Evolutionary conservation across 1,139 yeast genomes (phyloP).

Genomic region (Pichia sp.): DNA sequence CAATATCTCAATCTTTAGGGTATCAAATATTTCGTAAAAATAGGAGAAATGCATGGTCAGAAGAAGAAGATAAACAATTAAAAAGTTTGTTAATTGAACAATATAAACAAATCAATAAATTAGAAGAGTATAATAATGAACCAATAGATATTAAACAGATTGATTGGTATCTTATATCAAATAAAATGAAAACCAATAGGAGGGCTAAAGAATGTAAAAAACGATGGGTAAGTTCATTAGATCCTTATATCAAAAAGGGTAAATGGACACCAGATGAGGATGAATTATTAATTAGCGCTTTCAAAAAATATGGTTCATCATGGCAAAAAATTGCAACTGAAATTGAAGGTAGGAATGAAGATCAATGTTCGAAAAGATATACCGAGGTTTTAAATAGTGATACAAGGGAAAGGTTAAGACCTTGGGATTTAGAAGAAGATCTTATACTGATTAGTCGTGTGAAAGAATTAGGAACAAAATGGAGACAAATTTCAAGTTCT

Average conservation of each 20-base stretch:
- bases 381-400: conserved; percentile 82
- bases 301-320: conserved; percentile 60
- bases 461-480: conserved; percentile 73
- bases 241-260: conserved; percentile 76
- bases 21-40: conserved; percentile 62
- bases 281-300: conserved; percentile 53
- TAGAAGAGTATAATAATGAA: conserved; percentile 19
- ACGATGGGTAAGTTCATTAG: conserved; percentile 73
- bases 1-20: conserved; percentile 67
- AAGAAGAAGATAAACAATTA: conserved; percentile 52
- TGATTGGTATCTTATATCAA: conserved; percentile 71
- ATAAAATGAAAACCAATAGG: conserved; percentile 34
- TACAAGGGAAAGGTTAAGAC: conserved; percentile 67
- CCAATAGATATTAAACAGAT: conserved; percentile 32
- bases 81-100: conserved; percentile 31
- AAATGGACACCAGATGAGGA: conserved; percentile 89
- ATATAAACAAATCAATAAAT: conserved; percentile 12
- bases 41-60: conserved; percentile 60
- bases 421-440: conserved; percentile 81
- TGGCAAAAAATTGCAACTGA: conserved; percentile 81
- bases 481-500: conserved; percentile 73
- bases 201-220: conserved; percentile 66
- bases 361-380: conserved; percentile 89
- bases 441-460: conserved; percentile 57
- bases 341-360: conserved; percentile 83